Percentiles rank a stretch among this genome's conserved stretches.
These are phyloP conservation scores for Rozella allomycis DNA, from an alignment of 371 early-diverging fungal genomes.

Conservation along the genomic window DNA sequence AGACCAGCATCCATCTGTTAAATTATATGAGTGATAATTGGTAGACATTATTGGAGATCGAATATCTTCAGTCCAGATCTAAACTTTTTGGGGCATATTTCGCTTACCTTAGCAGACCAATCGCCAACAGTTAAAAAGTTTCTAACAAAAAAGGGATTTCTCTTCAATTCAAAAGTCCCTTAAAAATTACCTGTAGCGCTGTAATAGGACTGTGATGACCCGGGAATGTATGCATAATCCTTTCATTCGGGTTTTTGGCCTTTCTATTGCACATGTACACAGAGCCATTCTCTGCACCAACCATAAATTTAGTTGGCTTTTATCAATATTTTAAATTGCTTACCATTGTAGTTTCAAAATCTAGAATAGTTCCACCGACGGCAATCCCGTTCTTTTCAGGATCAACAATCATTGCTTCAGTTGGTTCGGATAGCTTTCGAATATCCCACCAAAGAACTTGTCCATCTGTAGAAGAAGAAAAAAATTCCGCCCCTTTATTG, in stretches of 20 bases:
- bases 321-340: neutral
- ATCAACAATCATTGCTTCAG: slow-evolving; percentile 22
- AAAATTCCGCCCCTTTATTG: slow-evolving; percentile 21
- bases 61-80: slow-evolving; percentile 34
- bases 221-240: slow-evolving; percentile 27
- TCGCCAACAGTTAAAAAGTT: slow-evolving; percentile 33
- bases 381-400: slow-evolving; percentile 30
- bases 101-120: slow-evolving; percentile 21
- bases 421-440: slow-evolving; percentile 30
- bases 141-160: slow-evolving; percentile 33
- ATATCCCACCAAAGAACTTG: slow-evolving; percentile 36
- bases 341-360: slow-evolving; percentile 35
- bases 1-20: slow-evolving; percentile 32
- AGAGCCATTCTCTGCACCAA: slow-evolving; percentile 29
- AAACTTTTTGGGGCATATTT: neutral
- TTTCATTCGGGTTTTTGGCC: slow-evolving; percentile 26
- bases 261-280: slow-evolving; percentile 34
- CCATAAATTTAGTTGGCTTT: slow-evolving; percentile 39
- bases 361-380: slow-evolving; percentile 28
- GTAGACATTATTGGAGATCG: slow-evolving; percentile 24
- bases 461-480: slow-evolving; percentile 29
- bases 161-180: too few species aligned
- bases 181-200: slow-evolving; percentile 17
- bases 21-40: slow-evolving; percentile 14
- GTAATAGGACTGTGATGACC: slow-evolving; percentile 28